These are phyloP conservation scores for Gymnopus androsaceus DNA, from an alignment of 1,284 basidiomycete species.

Conservation along the genomic window DNA sequence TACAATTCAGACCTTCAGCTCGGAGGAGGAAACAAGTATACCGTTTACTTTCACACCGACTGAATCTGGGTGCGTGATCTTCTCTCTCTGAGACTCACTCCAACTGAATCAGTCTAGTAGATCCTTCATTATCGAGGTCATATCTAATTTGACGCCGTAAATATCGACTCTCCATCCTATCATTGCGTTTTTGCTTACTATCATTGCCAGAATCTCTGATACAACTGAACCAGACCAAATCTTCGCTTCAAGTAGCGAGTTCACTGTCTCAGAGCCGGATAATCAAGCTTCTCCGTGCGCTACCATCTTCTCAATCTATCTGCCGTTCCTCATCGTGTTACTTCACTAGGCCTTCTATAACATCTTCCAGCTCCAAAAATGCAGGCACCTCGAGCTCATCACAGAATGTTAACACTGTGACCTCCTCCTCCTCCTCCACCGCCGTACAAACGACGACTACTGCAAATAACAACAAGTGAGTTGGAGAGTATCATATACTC, in stretches of 20 bases:
- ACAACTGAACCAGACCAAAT: not conserved
- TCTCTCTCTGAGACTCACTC: not conserved
- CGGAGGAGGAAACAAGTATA: not conserved
- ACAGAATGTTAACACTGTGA: not conserved
- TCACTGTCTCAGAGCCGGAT: not conserved
- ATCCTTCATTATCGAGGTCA: conserved; percentile 7
- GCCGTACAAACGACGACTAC: not conserved
- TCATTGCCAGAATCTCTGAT: not conserved
- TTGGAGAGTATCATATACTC: not conserved
- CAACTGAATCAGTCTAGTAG: not conserved
- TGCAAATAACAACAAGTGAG: conserved; percentile 1
- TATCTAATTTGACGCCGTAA: conserved; percentile 2
- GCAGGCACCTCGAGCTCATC: not conserved
- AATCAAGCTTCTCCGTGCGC: conserved; percentile 4
- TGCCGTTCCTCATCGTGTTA: not conserved
- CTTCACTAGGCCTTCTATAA: not conserved
- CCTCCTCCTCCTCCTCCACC: not conserved
- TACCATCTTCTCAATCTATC: too few relatives aligned
- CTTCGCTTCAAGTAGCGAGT: not conserved
- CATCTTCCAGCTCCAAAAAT: not conserved
- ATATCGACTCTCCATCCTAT: not conserved
- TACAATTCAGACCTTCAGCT: not conserved
- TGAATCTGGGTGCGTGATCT: not conserved
- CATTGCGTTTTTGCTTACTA: not conserved
- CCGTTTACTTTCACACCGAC: conserved; percentile 4